Base-by-base conservation (phyloP, 2,329 filamentous ascomycete genomes). In the Camillea tinctor region DNA sequence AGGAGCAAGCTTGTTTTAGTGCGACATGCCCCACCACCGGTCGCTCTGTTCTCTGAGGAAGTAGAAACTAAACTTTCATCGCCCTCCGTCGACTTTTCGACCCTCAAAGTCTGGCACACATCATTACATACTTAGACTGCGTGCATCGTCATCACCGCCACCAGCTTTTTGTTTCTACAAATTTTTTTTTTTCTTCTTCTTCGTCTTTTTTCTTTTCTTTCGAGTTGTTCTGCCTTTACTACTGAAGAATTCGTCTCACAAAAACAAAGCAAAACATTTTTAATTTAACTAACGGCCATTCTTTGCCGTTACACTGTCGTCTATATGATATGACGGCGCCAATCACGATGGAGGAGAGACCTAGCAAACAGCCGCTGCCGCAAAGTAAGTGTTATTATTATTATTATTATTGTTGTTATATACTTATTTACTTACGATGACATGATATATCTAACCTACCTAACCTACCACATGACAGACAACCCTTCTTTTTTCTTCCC, bases 341-440 rank as follows among this genome's bases (percentile, higher is more conserved):
- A 58, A 63, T 59, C 62, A 60, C 57, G 50, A 63, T 60, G 56
- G 60, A 51, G 52, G 64, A 66, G 44, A 55, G 56, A 44, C 56
- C 57, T 60, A 60, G 59, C 52, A 56, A 60, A 54, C 65, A 60
- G 60, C 68, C 65, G 60, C 59, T 57, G 64, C 62, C 65, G 58
- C 64, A 66, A 71, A 69, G 69, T 71, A 68, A 55, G 61, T 55
- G 30, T 57, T 30, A 36, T 40, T 52, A 17, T 36, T n/a, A n/a
- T n/a, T n/a, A n/a, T n/a, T n/a, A n/a, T n/a, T n/a, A n/a, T n/a
- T n/a, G n/a, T n/a, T n/a, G n/a, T n/a, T n/a, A n/a, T n/a, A n/a
- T n/a, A n/a, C n/a, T n/a, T n/a, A n/a, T n/a, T n/a, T 19, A 50
- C 50, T 55, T 8, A 30, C 52, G 49, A 26, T 30, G 8, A 30